These are phyloP conservation scores for Fraxinus velutina DNA, from an alignment of 305 asterid species.

Conservation along the genomic window DNA sequence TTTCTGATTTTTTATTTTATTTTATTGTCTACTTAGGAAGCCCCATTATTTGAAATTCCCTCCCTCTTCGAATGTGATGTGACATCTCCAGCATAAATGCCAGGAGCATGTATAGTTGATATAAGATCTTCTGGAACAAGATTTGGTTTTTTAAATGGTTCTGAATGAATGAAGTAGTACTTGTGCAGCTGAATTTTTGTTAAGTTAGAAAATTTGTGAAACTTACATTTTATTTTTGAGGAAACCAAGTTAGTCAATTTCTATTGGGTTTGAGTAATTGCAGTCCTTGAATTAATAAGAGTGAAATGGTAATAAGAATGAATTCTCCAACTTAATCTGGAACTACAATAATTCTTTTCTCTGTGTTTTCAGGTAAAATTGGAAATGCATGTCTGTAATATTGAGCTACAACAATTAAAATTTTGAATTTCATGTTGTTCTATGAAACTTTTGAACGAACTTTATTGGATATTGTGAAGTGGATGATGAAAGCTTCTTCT, in stretches of 20 bases:
- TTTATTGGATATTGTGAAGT: not conserved
- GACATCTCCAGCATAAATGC: not conserved
- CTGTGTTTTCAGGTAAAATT: not conserved
- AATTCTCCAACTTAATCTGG: not conserved
- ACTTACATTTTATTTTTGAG: not conserved
- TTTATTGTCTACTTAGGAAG: not conserved
- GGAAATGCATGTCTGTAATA: not conserved
- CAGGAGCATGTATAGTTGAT: not conserved
- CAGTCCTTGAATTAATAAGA: not conserved
- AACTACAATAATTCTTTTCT: not conserved
- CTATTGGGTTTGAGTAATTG: not conserved
- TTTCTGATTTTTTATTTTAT: not conserved
- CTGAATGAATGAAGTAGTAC: not conserved
- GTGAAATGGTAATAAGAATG: not conserved
- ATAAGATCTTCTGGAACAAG: not conserved
- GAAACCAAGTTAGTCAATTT: not conserved
- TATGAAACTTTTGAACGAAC: slow-evolving; percentile 8
- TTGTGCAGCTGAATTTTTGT: not conserved
- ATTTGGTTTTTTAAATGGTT: not conserved
- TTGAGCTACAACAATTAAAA: not conserved
- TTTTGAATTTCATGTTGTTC: not conserved
- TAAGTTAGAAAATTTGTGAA: not conserved
- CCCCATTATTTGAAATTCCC: not conserved
- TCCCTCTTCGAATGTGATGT: not conserved
- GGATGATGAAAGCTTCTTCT: not conserved